These are phyloP conservation scores for Phanerochaete sordida DNA, from an alignment of 768 basidiomycete species.

Conservation along the genomic window DNA sequence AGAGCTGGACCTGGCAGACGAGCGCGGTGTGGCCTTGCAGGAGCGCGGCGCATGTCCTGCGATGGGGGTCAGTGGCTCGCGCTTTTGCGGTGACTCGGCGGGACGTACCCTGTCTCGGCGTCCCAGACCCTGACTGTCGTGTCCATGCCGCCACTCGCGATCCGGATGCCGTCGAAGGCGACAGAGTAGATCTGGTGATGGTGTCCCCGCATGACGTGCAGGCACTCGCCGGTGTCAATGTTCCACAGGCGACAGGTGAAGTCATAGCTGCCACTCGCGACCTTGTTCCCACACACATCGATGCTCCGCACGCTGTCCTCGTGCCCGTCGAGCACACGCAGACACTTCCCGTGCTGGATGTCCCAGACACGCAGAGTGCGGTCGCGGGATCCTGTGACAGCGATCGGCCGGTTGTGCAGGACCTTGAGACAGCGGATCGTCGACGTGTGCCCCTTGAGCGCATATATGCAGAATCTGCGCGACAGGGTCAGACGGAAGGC, in stretches of 20 bases:
- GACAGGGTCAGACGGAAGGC: conserved; percentile 23
- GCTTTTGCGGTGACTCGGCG: background rate
- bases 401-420: conserved; percentile 81
- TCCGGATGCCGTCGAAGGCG: conserved; percentile 79
- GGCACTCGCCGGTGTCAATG: conserved; percentile 82
- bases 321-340: conserved; percentile 75
- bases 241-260: conserved; percentile 89
- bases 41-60: conserved; percentile 75
- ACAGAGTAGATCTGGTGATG: conserved; percentile 88
- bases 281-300: conserved; percentile 79
- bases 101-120: conserved; percentile 72
- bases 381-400: conserved; percentile 89
- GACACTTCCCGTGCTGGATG: conserved; percentile 69
- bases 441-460: conserved; percentile 79
- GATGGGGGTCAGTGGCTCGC: no score
- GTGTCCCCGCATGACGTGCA: conserved; percentile 81
- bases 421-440: conserved; percentile 91
- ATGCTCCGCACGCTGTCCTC: conserved; percentile 79
- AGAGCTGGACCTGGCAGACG: conserved; percentile 86
- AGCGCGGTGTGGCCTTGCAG: conserved; percentile 91
- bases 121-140: conserved; percentile 94
- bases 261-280: conserved; percentile 95
- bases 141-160: conserved; percentile 88
- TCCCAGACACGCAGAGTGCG: conserved; percentile 90
- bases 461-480: conserved; percentile 64